These are phyloP conservation scores for Gloeopeniophorella convolvens DNA, from an alignment of 768 basidiomycete species.

Conservation along the genomic window DNA sequence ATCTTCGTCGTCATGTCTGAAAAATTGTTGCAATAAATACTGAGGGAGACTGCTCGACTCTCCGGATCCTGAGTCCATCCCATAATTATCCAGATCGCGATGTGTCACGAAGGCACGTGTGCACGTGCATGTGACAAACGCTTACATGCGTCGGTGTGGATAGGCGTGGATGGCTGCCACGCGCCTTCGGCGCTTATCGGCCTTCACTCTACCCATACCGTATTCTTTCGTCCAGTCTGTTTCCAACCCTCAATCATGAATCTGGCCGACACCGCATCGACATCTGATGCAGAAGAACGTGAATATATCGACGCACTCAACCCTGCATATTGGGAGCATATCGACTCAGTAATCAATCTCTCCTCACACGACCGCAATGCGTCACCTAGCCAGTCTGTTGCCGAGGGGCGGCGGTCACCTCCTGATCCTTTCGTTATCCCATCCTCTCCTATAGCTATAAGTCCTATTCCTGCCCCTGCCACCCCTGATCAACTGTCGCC, in stretches of 20 bases:
- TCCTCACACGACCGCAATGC: too few relatives aligned
- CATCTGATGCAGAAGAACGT: conserved; percentile 16
- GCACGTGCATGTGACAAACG: conserved; percentile 11
- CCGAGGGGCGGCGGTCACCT: not conserved
- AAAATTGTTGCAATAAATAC: too few relatives aligned
- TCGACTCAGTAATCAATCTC: not conserved
- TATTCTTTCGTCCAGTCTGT: not conserved
- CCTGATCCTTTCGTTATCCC: not conserved
- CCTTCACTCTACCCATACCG: not conserved
- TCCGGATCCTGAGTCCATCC: too few relatives aligned
- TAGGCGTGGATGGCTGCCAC: not conserved
- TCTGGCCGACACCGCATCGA: conserved; percentile 4
- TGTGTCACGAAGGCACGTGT: not conserved
- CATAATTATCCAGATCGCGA: too few relatives aligned
- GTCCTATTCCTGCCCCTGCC: not conserved
- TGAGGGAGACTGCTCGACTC: too few relatives aligned
- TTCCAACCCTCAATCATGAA: not conserved
- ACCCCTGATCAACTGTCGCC: not conserved
- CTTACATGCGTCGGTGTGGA: not conserved
- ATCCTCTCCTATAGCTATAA: too few relatives aligned
- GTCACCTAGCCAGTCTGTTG: too few relatives aligned
- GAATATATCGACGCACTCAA: conserved; percentile 13
- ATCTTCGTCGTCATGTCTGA: too few relatives aligned
- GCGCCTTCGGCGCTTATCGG: not conserved
- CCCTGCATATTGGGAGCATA: conserved; percentile 11